Evolutionary conservation across 345 rosid species (phyloP).

Genomic region (Sonneratia alba): DNA sequence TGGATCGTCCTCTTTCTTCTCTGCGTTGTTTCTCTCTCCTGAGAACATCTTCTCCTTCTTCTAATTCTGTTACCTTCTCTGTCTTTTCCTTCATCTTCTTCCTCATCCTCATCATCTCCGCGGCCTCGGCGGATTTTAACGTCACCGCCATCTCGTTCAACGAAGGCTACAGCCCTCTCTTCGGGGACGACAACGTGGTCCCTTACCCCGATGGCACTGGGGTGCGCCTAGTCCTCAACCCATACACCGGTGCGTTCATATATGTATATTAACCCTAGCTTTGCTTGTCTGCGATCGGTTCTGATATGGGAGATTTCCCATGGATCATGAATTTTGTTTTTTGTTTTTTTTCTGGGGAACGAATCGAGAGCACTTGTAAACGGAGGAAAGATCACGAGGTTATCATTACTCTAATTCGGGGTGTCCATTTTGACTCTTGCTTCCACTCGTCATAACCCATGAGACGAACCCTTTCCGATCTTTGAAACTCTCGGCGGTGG

Average conservation of each 20-base stretch:
- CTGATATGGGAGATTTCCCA: too few species aligned
- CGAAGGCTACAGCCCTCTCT: conserved; percentile 72
- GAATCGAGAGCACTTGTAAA: too few species aligned
- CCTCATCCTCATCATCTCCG: not conserved
- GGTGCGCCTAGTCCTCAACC: conserved; percentile 86
- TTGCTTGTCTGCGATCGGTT: too few species aligned
- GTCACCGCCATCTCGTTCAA: conserved; percentile 57
- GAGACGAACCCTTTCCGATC: too few species aligned
- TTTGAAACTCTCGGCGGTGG: too few species aligned
- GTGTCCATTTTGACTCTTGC: too few species aligned
- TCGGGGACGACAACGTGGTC: conserved; percentile 70
- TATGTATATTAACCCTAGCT: too few species aligned
- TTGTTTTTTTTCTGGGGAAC: too few species aligned
- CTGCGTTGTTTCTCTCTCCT: not conserved
- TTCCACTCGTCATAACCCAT: too few species aligned
- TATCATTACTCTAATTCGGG: too few species aligned
- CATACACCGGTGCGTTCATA: conserved; percentile 44
- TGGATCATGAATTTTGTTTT: too few species aligned
- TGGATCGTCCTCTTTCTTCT: conserved; percentile 7
- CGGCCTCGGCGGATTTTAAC: conserved; percentile 25
- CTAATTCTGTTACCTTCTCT: not conserved
- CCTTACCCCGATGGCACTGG: conserved; percentile 64
- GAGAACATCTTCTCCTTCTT: not conserved
- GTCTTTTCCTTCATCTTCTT: not conserved
- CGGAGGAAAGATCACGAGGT: too few species aligned